Evolutionary conservation across 2,329 filamentous ascomycete species (phyloP).

Genomic region (Pseudogymnoascus destructans): DNA sequence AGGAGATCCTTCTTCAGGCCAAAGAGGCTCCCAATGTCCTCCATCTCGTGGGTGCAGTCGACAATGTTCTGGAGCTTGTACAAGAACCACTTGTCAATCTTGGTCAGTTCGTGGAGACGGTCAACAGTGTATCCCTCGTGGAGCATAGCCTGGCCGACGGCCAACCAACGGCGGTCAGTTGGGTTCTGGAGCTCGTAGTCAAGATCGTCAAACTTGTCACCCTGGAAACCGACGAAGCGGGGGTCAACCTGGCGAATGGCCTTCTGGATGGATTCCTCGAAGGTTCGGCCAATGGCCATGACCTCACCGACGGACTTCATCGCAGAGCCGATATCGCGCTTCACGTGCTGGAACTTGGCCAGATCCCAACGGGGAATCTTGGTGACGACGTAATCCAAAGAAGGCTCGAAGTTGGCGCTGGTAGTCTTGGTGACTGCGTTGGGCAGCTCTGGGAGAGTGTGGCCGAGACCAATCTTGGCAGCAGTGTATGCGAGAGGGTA

Average conservation of each 20-base stretch:
- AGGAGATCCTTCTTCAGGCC: constrained; percentile 81
- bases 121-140: constrained; percentile 94
- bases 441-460: constrained; percentile 87
- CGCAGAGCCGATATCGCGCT: constrained; percentile 89
- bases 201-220: constrained; percentile 84
- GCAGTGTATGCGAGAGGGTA: constrained; percentile 96
- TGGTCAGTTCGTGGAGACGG: constrained; percentile 80
- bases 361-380: constrained; percentile 99
- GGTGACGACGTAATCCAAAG: constrained; percentile 92
- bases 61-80: constrained; percentile 98
- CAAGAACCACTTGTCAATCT: constrained; percentile 99
- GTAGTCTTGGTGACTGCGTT: constrained; percentile 98
- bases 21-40: constrained; percentile 69
- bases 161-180: constrained; percentile 92
- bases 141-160: constrained; percentile 93
- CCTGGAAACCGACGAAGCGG: constrained; percentile 83
- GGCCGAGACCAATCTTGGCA: constrained; percentile 93
- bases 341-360: constrained; percentile 97
- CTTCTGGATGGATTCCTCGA: constrained; percentile 98
- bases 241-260: constrained; percentile 95
- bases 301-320: constrained; percentile 99
- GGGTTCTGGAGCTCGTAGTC: constrained; percentile 85
- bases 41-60: constrained; percentile 73
- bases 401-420: constrained; percentile 96
- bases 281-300: constrained; percentile 97